A percentile compares a stretch with the other conserved stretches of the same genome.
Evolutionary conservation across 2,329 filamentous ascomycete genomes (phyloP).

Genomic region (Diaporthe vexans): DNA sequence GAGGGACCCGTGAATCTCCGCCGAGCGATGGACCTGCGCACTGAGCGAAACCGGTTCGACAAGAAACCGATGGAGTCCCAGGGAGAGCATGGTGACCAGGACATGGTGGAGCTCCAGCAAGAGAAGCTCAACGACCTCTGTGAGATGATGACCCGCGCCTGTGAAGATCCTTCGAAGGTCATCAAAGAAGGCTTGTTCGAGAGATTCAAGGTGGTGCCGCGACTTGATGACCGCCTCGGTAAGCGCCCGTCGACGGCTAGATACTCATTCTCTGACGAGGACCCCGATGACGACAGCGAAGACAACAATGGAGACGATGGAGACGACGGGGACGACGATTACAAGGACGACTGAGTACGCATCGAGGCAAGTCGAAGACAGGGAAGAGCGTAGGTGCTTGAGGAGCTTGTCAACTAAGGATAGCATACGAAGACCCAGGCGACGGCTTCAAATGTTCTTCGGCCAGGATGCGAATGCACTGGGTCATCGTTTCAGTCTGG

Average conservation of each 20-base stretch:
- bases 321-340: neutral
- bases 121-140: conserved; percentile 41
- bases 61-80: neutral
- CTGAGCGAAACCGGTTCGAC: neutral
- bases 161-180: conserved; percentile 42
- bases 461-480: no score
- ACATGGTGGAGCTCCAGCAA: no score
- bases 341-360: neutral
- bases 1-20: conserved; percentile 45
- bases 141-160: conserved; percentile 46
- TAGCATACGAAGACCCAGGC: neutral
- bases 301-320: neutral
- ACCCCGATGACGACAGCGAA: neutral
- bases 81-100: no score
- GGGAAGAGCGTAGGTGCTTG: neutral
- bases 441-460: neutral
- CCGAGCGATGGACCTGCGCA: conserved; percentile 39
- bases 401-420: neutral
- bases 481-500: neutral
- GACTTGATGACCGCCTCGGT: neutral
- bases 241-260: neutral
- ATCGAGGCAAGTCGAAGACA: neutral
- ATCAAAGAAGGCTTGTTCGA: conserved; percentile 43
- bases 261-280: neutral
- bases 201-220: conserved; percentile 26